Percentiles rank a stretch among this genome's conserved stretches.
Conservation (phyloP, 768 basidiomycete genomes). For the Leccinum boreale region DNA sequence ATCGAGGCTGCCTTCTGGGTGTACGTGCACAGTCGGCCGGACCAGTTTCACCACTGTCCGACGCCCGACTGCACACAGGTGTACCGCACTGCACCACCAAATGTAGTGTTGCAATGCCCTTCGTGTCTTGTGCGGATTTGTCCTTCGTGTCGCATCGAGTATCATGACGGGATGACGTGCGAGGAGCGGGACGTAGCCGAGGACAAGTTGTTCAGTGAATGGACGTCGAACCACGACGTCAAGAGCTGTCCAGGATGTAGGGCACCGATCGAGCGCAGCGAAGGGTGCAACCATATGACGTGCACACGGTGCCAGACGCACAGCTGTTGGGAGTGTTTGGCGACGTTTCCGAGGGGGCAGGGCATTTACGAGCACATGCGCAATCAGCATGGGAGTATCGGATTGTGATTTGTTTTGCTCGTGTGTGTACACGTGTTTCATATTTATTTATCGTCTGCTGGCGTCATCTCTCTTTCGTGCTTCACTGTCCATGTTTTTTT, state of each 20-base stretch:
- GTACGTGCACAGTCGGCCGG: conserved; percentile 55
- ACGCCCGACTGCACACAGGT: conserved; percentile 76
- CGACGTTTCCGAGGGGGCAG: conserved; percentile 62
- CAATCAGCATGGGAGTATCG: conserved; percentile 60
- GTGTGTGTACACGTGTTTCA: background rate
- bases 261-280: conserved; percentile 64
- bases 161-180: conserved; percentile 69
- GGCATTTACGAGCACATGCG: conserved; percentile 84
- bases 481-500: background rate
- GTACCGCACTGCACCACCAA: conserved; percentile 54
- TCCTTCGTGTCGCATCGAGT: conserved; percentile 52
- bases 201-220: conserved; percentile 57
- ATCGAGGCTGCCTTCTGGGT: conserved; percentile 58
- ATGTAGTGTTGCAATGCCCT: conserved; percentile 62
- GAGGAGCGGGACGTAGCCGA: conserved; percentile 51
- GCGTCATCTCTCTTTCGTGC: conserved; percentile 5
- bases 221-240: conserved; percentile 61
- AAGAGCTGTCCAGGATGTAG: conserved; percentile 75
- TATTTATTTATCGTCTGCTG: background rate
- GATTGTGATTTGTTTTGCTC: conserved; percentile 24
- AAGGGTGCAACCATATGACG: conserved; percentile 84
- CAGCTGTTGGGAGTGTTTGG: conserved; percentile 77
- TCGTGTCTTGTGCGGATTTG: conserved; percentile 72
- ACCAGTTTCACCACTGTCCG: conserved; percentile 72
- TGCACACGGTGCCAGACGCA: conserved; percentile 73